These are phyloP conservation scores for Xerocomus potaroensis DNA, from an alignment of 768 basidiomycete genomes.

Conservation along the genomic window DNA sequence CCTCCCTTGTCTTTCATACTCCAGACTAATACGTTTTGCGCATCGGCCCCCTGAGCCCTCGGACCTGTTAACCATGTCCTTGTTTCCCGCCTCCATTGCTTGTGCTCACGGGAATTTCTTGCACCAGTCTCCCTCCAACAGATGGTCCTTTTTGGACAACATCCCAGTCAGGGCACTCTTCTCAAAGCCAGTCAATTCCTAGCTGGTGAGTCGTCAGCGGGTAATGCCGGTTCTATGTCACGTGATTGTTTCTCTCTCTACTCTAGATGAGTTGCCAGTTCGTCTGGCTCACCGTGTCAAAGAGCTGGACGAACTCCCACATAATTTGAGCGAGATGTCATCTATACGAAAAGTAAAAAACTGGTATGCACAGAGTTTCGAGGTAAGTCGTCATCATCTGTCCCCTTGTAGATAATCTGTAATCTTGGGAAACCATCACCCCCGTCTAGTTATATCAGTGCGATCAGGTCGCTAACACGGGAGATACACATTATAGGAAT, in stretches of 20 bases:
- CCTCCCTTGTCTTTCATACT: no score
- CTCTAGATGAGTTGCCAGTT: conserved; percentile 93
- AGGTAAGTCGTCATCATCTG: conserved; percentile 57
- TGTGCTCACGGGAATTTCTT: conserved; percentile 6
- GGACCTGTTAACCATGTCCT: no score
- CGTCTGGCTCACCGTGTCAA: conserved; percentile 94
- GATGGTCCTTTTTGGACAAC: conserved; percentile 97
- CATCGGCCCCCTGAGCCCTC: no score
- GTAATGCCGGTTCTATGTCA: not conserved
- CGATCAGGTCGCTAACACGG: conserved; percentile 1
- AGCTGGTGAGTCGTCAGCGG: conserved; percentile 44
- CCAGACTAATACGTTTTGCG: no score
- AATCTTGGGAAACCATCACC: not conserved
- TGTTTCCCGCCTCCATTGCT: not conserved
- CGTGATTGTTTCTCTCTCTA: not conserved
- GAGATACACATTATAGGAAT: conserved; percentile 53
- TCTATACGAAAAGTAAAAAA: conserved; percentile 93
- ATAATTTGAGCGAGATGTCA: conserved; percentile 86
- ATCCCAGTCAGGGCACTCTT: conserved; percentile 91
- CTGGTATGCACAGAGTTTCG: conserved; percentile 99
- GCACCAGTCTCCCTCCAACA: conserved; percentile 90
- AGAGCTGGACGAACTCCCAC: conserved; percentile 91
- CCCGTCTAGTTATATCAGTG: not conserved
- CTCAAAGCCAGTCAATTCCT: conserved; percentile 91
- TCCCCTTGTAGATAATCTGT: not conserved